These are phyloP conservation scores for Puccinia novopanici DNA, from an alignment of 1,284 basidiomycete species.

Conservation along the genomic window DNA sequence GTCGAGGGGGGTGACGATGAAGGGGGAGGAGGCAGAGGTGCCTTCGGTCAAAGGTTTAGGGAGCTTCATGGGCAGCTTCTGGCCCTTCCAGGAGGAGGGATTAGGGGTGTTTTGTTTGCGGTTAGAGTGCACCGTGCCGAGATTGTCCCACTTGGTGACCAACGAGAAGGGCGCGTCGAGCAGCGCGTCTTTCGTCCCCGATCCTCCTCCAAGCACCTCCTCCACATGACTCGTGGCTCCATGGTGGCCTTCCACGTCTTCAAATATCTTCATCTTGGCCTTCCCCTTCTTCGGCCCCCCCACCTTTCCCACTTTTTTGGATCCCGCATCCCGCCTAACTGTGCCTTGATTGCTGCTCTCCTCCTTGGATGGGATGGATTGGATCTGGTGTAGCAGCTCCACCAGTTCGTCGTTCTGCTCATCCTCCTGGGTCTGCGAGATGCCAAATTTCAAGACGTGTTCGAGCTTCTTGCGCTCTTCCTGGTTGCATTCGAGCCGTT, in stretches of 20 bases:
- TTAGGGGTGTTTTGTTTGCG: slow-evolving; percentile 29
- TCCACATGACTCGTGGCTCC: neutral
- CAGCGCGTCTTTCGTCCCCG: neutral
- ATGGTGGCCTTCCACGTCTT: slow-evolving; percentile 3
- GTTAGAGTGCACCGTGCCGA: slow-evolving; percentile 38
- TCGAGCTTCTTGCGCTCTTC: slow-evolving; percentile 60
- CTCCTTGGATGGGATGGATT: neutral
- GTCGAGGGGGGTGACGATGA: slow-evolving; percentile 7
- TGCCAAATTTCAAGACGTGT: slow-evolving; percentile 30
- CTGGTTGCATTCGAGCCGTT: slow-evolving; percentile 61
- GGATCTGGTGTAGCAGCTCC: slow-evolving; percentile 2
- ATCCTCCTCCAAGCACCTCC: neutral
- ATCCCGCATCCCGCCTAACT: too few species aligned
- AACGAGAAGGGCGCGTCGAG: slow-evolving; percentile 18
- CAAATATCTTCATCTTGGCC: slow-evolving; percentile 44
- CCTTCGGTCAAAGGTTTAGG: neutral
- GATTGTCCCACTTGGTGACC: slow-evolving; percentile 32
- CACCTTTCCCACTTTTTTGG: too few species aligned
- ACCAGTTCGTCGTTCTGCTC: neutral
- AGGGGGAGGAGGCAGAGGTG: neutral
- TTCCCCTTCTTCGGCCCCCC: too few species aligned
- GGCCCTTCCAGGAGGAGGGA: slow-evolving; percentile 36
- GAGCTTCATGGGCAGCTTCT: slow-evolving; percentile 47
- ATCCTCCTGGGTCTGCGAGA: slow-evolving; percentile 16
- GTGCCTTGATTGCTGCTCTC: too few species aligned